Evolutionary conservation across 2,329 filamentous ascomycete species (phyloP), one percentile per base, ranked within the genome.

Genomic region (Epichloe baconii): DNA sequence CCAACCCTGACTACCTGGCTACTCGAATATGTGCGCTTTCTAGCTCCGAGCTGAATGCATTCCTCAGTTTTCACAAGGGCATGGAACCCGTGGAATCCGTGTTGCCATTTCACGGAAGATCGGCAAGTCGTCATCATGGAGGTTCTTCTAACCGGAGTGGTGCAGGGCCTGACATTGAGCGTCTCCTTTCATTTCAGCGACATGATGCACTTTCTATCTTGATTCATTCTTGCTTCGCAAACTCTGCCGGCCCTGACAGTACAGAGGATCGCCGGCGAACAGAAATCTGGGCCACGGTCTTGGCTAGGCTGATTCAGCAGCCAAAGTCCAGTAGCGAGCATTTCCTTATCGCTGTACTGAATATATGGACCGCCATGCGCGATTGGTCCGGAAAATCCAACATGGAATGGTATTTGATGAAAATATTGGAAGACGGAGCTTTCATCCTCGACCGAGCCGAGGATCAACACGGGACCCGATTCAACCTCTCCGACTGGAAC

Each of bases 391-490:
- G 88, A 52, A 89, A 85, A 61, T 80, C 84, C 58, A 93, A 89
- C 56, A 82, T 98, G 74, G 90, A 96, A 69, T 86, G 88, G 69
- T 97, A 91, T 66, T 78, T 98, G 12, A 93, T 95, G 86, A 87
- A 93, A 64, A 88, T 94, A 54, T 78, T 98, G 35, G 88, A 95
- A 68, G 86, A 94, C 60, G 93, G 93, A 57, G 85, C 89, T 40
- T 96, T 96, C 63, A 74, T 97, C 52, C 75, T 96, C 59, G 89
- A 95, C 62, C 83, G 86, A 62, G 83, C 87, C 61, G 86, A 90
- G 66, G 85, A 89, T 62, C 85, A 88, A 59, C 77, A 85, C 55
- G 79, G 82, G 37, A 82, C 83, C 54, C 75, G 84, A 56, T 78
- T 84, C 67, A 82, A 88, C 67, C 72, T 86, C 41, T 82, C 84